A percentile compares a stretch with the other conserved stretches of the same genome.
Conservation (phyloP, 176 grass and related monocot species). For the Carex scoparia region DNA sequence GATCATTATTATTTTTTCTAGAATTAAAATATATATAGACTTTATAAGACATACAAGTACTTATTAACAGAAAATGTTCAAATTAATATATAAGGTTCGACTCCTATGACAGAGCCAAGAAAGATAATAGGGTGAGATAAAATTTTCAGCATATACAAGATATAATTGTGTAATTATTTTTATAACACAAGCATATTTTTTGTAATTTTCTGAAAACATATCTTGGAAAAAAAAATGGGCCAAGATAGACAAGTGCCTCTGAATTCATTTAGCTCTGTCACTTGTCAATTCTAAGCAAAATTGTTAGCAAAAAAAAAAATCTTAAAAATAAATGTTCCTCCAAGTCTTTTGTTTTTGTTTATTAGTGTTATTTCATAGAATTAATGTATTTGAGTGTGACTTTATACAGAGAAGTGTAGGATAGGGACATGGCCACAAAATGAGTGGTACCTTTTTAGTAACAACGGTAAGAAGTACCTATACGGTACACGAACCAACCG, state of each 20-base stretch:
- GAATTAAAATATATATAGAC: background rate
- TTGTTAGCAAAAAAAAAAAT: background rate
- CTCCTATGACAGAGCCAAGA: no score
- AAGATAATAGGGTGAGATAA: no score
- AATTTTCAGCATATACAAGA: no score
- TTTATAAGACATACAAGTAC: background rate
- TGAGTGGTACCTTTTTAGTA: conserved; percentile 44
- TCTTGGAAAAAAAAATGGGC: no score
- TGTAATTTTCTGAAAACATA: no score
- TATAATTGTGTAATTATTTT: no score
- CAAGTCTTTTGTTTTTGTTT: no score
- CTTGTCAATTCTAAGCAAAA: background rate
- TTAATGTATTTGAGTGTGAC: conserved; percentile 4
- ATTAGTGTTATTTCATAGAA: no score
- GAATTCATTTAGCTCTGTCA: no score
- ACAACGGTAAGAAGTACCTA: conserved; percentile 29
- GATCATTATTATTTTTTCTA: background rate
- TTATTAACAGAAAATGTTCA: background rate
- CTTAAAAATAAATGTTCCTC: no score
- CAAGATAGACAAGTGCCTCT: no score
- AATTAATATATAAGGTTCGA: background rate
- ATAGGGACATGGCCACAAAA: conserved; percentile 59
- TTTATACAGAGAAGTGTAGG: conserved; percentile 61
- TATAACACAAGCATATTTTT: no score
- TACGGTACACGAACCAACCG: conserved; percentile 58